Evolutionary conservation across 2,329 filamentous ascomycete species (phyloP).

Genomic region (Parastagonospora avenae): DNA sequence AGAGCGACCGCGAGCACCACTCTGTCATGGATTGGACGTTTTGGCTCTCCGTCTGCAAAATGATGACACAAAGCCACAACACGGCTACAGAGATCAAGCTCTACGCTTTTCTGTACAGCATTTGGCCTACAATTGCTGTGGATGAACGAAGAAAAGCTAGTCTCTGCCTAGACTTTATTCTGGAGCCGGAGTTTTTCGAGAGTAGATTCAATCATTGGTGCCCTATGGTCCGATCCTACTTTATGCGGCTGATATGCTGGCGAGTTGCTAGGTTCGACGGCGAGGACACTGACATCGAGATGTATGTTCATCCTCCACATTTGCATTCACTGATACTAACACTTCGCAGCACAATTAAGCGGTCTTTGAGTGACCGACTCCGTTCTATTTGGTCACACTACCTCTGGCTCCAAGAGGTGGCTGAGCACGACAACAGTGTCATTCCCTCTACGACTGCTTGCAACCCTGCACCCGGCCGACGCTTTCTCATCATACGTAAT

Average conservation of each 20-base stretch:
- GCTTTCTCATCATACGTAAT: slow-evolving; percentile 86
- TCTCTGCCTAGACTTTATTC: slow-evolving; percentile 75
- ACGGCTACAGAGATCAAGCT: slow-evolving; percentile 88
- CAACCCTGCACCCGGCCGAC: slow-evolving; percentile 80
- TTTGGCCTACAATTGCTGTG: slow-evolving; percentile 75
- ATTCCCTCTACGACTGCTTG: slow-evolving; percentile 80
- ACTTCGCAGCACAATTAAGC: slow-evolving; percentile 68
- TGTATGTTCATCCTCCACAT: slow-evolving; percentile 57
- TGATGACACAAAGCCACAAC: slow-evolving; percentile 82
- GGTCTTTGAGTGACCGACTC: slow-evolving; percentile 69
- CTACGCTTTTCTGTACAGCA: slow-evolving; percentile 77
- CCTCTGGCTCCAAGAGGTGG: slow-evolving; percentile 71
- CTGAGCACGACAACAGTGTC: slow-evolving; percentile 61
- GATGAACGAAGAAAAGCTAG: slow-evolving; percentile 70
- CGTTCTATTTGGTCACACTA: slow-evolving; percentile 80
- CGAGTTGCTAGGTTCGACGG: slow-evolving; percentile 79
- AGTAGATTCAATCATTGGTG: slow-evolving; percentile 92
- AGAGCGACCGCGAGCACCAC: slow-evolving; percentile 47
- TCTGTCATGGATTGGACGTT: slow-evolving; percentile 76
- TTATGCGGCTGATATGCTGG: slow-evolving; percentile 90
- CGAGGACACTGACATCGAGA: slow-evolving; percentile 66
- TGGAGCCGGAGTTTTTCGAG: slow-evolving; percentile 76
- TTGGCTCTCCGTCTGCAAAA: slow-evolving; percentile 80
- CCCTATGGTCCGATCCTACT: slow-evolving; percentile 92
- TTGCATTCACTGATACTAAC: slow-evolving; percentile 16